Evolutionary conservation across 2,329 filamentous ascomycete genomes (phyloP).

Genomic region (Venturiaceae sp.): DNA sequence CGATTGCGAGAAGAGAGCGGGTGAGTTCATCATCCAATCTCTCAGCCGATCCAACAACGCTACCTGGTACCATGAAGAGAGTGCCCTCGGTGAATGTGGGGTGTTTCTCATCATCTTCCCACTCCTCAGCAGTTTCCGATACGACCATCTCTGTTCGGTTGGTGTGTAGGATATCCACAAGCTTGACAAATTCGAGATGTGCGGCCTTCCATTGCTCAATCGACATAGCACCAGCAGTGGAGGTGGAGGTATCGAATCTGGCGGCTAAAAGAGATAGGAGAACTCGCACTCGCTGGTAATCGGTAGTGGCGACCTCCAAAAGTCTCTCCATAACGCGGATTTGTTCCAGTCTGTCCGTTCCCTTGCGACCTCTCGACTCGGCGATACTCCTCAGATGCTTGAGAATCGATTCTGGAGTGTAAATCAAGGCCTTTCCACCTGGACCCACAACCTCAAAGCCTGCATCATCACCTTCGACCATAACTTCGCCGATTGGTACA

Average conservation of each 20-base stretch:
- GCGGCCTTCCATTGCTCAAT: slow-evolving; percentile 96
- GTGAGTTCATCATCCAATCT: slow-evolving; percentile 94
- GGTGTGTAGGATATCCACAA: slow-evolving; percentile 76
- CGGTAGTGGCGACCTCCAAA: slow-evolving; percentile 74
- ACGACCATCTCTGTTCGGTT: slow-evolving; percentile 62
- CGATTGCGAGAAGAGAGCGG: slow-evolving; percentile 92
- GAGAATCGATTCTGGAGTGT: slow-evolving; percentile 95
- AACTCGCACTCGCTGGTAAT: slow-evolving; percentile 90
- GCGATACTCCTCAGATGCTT: slow-evolving; percentile 91
- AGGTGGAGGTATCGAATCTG: slow-evolving; percentile 82
- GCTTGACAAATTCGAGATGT: slow-evolving; percentile 70
- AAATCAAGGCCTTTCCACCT: slow-evolving; percentile 79
- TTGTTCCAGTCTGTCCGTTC: slow-evolving; percentile 89
- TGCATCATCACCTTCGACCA: slow-evolving; percentile 58
- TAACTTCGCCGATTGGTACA: slow-evolving; percentile 37
- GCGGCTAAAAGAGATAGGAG: slow-evolving; percentile 87
- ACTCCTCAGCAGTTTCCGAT: slow-evolving; percentile 87
- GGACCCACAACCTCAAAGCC: slow-evolving; percentile 85
- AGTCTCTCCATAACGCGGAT: slow-evolving; percentile 98
- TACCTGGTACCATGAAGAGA: slow-evolving; percentile 86
- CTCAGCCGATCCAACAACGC: slow-evolving; percentile 89
- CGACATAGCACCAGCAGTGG: slow-evolving; percentile 73
- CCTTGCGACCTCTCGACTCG: slow-evolving; percentile 97
- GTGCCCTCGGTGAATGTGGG: slow-evolving; percentile 65
- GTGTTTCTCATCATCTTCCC: slow-evolving; percentile 96